Evolutionary conservation across 768 basidiomycete genomes (phyloP), one percentile per base, ranked within the genome.

Genomic region (Amanita exitialis): DNA sequence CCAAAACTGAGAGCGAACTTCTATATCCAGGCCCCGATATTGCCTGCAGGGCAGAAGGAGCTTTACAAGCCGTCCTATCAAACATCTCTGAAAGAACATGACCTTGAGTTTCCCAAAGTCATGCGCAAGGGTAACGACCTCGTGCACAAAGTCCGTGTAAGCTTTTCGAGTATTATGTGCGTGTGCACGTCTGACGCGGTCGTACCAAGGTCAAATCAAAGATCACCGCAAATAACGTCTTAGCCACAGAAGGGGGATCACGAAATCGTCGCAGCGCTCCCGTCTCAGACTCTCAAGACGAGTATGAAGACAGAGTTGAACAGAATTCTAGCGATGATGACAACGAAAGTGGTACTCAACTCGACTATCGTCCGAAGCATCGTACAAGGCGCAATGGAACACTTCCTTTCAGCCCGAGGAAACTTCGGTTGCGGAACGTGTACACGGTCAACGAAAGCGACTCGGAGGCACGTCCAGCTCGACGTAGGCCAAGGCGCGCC

Each of bases 341-440:
- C 10, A 54, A 60, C 8, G 60, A 57, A 16, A 60, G 59, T 42
- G 61, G 60, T 27, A 54, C 60, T 4, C 50, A 57, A 25, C 55
- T 57, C 23, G 53, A 32, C 54, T 54, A 21, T 51, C 48, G 23
- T 56, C 51, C n/a, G 52, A 27, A 55, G 55, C 52, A 61, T 52
- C 28, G 57, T 54, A 50, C 57, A 56, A 59, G 52, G 38, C 53
- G 48, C 18, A 60, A 53, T 35, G 53, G 58, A 63, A 59, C 61
- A 34, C 72, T 85, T 32, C 83, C 83, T 6, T 86, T 82, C 64
- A 86, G 83, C 58, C 83, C 86, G 0, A 75, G 64, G 60, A 87
- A 82, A 64, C 75, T 77, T 34, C 74, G 80, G 7, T 62, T 69
- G 28, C 64, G 61, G 37, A 64, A 59, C 47, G 58, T 70, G 27